Evolutionary conservation across 331 rosid genomes (phyloP).

Genomic region (Telfairia occidentalis): DNA sequence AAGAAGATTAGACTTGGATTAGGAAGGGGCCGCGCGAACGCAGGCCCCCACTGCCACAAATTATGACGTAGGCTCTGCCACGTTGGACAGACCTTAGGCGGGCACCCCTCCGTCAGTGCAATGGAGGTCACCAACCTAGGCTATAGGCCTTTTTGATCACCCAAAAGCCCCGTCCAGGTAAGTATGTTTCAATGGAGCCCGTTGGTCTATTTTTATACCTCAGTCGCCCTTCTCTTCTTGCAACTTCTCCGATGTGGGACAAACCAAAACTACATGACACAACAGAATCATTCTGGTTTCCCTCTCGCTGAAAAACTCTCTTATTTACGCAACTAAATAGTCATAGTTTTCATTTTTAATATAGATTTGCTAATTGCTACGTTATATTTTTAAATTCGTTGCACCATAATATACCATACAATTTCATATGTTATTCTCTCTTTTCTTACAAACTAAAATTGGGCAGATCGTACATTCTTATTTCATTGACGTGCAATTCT

Average conservation of each 20-base stretch:
- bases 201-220: background rate
- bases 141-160: background rate
- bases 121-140: slow-evolving; percentile 2
- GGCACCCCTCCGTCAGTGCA: slow-evolving; percentile 1
- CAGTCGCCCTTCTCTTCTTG: background rate
- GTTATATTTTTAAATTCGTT: no score
- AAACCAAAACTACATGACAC: background rate
- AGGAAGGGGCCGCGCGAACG: background rate
- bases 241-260: background rate
- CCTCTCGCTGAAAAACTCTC: no score
- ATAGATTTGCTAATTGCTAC: no score
- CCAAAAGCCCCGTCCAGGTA: background rate
- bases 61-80: slow-evolving; percentile 7
- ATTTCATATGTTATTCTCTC: no score
- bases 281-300: no score
- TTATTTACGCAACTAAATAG: no score
- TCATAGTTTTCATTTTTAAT: no score
- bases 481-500: no score
- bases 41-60: slow-evolving; percentile 4
- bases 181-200: background rate
- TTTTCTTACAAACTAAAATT: no score
- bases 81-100: background rate
- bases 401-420: no score
- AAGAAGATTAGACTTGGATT: no score
- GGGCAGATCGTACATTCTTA: no score